A percentile compares a stretch with the other conserved stretches of the same genome.
Evolutionary conservation across 2,329 filamentous ascomycete genomes (phyloP).

Genomic region (Hymenoscyphus linearis): DNA sequence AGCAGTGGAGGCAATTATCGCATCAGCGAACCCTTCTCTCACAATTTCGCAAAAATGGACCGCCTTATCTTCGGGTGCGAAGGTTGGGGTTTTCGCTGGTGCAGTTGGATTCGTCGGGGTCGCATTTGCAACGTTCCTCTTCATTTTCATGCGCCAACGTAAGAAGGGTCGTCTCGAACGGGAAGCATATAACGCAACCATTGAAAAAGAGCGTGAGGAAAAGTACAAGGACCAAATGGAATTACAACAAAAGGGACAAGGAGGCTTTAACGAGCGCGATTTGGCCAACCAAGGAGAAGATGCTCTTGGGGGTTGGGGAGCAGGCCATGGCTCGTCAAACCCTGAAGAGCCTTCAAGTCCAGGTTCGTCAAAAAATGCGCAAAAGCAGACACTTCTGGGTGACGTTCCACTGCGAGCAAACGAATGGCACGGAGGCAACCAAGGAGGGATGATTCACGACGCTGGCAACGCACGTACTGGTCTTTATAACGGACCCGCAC

Average conservation of each 20-base stretch:
- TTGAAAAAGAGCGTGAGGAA: conserved; percentile 30
- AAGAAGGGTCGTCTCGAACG: conserved; percentile 48
- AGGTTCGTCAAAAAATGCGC: conserved; percentile 14
- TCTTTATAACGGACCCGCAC: conserved; percentile 12
- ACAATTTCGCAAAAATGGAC: conserved; percentile 50
- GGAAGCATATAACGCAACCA: conserved; percentile 30
- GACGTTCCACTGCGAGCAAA: conserved; percentile 13
- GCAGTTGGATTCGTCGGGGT: conserved; percentile 42
- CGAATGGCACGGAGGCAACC: conserved; percentile 20
- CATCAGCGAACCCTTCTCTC: conserved; percentile 31
- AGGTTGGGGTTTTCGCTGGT: conserved; percentile 48
- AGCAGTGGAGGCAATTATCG: conserved; percentile 39
- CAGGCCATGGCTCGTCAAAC: conserved; percentile 15
- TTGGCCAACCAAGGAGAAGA: conserved; percentile 25
- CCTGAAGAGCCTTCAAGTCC: conserved; percentile 10
- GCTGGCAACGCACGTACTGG: conserved; percentile 18
- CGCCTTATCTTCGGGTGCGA: conserved; percentile 44
- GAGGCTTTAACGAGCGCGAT: conserved; percentile 24
- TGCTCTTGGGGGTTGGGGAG: conserved; percentile 27
- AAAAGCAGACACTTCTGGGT: conserved; percentile 11
- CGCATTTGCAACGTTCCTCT: conserved; percentile 38
- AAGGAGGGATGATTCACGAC: conserved; percentile 16
- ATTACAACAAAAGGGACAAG: conserved; percentile 27
- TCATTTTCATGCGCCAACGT: conserved; percentile 53
- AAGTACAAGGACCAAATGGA: conserved; percentile 27